Base-by-base conservation (phyloP, 2,329 filamentous ascomycete species). In the Exophiala sp. region DNA sequence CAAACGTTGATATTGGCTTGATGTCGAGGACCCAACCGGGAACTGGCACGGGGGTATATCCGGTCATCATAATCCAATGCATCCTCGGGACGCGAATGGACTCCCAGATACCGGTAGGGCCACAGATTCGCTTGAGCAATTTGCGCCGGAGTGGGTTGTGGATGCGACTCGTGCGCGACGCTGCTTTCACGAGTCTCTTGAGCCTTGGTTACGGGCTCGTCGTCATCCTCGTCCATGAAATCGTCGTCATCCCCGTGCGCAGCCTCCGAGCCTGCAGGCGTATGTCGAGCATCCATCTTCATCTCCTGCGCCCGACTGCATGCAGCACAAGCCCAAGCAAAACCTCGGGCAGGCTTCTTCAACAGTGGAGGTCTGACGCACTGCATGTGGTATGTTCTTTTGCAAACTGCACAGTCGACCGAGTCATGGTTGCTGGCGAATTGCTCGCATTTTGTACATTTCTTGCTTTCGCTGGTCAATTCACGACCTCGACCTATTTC, bases 351-450 rank as follows among this genome's bases (percentile, higher is more conserved):
- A 16, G 94, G 94, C 72, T 99, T 99, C 72, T 96, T 99, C 49
- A 91, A 80, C 59, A 99, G 73, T 35, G 91, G 90, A 38, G 94
- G 94, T 57, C 88, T 87, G 52, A 99, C 94, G 71, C 94, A 99
- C 66, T 91, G 89, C 92, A 99, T 97, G 75, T 99, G 94, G 73
- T 96, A 99, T 11, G 92, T 97, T 70, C 91, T 86, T 68, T 86
- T 83, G 72, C 94, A 99, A 51, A 96, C 91, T 41, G 92, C 94
- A 71, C 94, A 99, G 70, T 97, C 92, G 20, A 97, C 94, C 36
- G 94, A 97, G 74, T 97, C 90, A 69, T 89, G 87, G 66, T 84
- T 94, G 65, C 94, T 91, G 75, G 91, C 96, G 75, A 94, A 99
- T 66, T 85, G 83, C 66, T 79, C 82, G 75, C 94, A 99, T 72